phyloP scores from a whole-genome alignment of 495 filamentous ascomycete genomes.

The Diplogelasinospora grovesii region DNA sequence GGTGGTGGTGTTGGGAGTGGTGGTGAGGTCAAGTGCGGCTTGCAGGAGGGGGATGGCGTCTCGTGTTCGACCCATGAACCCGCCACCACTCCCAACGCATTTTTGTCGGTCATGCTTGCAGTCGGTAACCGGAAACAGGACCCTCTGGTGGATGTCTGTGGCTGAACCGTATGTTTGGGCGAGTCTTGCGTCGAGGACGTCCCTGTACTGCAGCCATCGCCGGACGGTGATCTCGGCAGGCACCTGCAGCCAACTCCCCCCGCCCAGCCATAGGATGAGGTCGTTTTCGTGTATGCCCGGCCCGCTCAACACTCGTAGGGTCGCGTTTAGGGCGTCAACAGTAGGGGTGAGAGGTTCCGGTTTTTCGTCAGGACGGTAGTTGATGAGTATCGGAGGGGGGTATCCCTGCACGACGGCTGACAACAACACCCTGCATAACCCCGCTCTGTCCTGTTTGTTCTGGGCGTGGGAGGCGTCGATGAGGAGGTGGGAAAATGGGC shows the following conservation, averaged over 20 bases:
- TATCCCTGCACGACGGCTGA: constrained; percentile 9
- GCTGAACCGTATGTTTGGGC: constrained; percentile 1
- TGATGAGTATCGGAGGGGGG: constrained; percentile 8
- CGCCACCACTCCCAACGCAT: too few relatives aligned
- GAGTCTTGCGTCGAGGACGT: background rate
- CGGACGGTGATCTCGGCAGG: constrained; percentile 7
- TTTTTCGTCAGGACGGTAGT: background rate
- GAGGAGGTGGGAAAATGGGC: constrained; percentile 6
- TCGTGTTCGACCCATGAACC: constrained; percentile 3
- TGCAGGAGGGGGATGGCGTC: constrained; percentile 1
- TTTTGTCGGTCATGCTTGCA: background rate
- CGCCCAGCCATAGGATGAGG: constrained; percentile 6
- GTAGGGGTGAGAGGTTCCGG: background rate
- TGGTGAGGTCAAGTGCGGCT: background rate
- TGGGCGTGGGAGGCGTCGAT: constrained; percentile 10
- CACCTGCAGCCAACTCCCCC: constrained; percentile 3
- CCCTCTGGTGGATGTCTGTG: background rate
- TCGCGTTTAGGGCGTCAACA: background rate
- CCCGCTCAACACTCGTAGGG: background rate
- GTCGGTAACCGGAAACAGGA: constrained; percentile 6
- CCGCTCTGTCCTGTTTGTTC: background rate
- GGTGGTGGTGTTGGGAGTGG: too few relatives aligned
- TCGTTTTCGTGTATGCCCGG: background rate
- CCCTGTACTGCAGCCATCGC: constrained; percentile 9
- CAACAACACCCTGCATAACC: constrained; percentile 6